Evolutionary conservation across 371 early-diverging fungal genomes (phyloP).

Genomic region (Entomophthora muscae): DNA sequence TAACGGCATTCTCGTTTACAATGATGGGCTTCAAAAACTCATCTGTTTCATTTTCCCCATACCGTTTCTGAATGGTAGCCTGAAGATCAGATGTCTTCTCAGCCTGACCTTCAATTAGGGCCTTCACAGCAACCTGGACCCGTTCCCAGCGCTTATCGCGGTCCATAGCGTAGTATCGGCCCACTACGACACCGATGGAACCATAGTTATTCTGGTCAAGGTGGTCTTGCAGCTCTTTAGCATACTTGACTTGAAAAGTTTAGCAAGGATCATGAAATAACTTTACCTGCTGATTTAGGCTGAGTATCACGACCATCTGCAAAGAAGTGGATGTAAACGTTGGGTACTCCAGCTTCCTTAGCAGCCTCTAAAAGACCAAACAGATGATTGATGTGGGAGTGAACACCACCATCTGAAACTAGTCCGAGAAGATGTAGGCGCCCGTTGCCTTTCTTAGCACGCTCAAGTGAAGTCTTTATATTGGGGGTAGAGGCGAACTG

Average conservation of each 20-base stretch:
- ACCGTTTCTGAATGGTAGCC: conserved; percentile 61
- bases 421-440: conserved; percentile 94
- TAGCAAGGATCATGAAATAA: not conserved
- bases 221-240: conserved; percentile 48
- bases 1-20: conserved; percentile 48
- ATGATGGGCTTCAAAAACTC: conserved; percentile 98
- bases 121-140: conserved; percentile 82
- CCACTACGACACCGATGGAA: conserved; percentile 79
- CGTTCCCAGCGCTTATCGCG: conserved; percentile 99
- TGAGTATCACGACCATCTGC: conserved; percentile 98
- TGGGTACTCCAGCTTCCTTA: conserved; percentile 64
- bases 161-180: conserved; percentile 99
- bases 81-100: conserved; percentile 49
- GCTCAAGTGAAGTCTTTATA: conserved; percentile 66
- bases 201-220: conserved; percentile 49
- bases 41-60: conserved; percentile 77
- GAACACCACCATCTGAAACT: conserved; percentile 99
- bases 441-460: conserved; percentile 67
- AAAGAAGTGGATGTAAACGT: conserved; percentile 90
- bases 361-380: conserved; percentile 66
- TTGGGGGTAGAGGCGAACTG: conserved; percentile 48
- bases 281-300: conserved; percentile 55
- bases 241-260: conserved; percentile 27
- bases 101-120: conserved; percentile 65
- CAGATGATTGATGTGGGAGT: conserved; percentile 94